Conservation (phyloP, 208 protist species). For the Phytomonas sp. region DNA sequence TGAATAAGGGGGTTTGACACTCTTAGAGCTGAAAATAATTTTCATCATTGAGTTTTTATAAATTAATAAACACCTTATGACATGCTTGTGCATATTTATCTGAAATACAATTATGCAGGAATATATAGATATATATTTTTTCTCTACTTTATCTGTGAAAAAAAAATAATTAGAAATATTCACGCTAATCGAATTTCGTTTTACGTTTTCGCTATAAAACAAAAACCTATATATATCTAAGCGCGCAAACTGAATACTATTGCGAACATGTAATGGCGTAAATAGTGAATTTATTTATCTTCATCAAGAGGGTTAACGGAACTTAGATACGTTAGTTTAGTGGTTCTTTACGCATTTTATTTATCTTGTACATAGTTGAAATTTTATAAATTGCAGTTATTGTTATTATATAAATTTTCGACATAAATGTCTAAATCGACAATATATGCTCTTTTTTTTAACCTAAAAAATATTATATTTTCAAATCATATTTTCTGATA, state of each 20-base stretch:
- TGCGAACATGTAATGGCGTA: background rate
- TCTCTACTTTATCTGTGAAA: background rate
- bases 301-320: background rate
- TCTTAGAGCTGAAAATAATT: background rate
- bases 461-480: background rate
- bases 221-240: background rate
- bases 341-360: conserved; percentile 4
- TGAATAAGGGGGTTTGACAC: background rate
- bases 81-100: background rate
- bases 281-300: background rate
- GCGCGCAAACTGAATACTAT: background rate
- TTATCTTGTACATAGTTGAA: conserved; percentile 1
- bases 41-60: background rate
- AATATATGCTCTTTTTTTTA: background rate
- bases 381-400: conserved; percentile 8
- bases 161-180: background rate
- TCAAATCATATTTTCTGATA: background rate
- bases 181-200: background rate
- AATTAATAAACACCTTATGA: background rate
- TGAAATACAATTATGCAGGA: background rate
- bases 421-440: no score
- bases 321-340: background rate
- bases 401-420: no score
- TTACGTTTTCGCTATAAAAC: background rate
- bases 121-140: background rate